Evolutionary conservation across 148 eudicot species (phyloP), one percentile per base, ranked within the genome.

Genomic region (Suaeda aralocaspica): DNA sequence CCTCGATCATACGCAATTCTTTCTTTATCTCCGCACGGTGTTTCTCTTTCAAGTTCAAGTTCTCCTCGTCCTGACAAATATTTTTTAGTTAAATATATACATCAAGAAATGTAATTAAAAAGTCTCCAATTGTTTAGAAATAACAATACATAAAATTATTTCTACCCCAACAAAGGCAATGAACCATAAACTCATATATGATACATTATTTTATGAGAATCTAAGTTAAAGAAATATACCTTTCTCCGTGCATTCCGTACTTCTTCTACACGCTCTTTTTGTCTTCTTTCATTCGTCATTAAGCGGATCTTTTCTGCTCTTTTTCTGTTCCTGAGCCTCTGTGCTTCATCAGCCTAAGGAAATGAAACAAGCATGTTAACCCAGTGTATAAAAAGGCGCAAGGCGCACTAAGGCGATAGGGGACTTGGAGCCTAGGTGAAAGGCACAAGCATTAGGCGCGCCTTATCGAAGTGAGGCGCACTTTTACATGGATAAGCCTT

Each of bases 221-320:
- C 22, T 33, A 63, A 25, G 15, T 19, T 46, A 64, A 49, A 71
- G 58, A 42, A 41, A 55, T 62, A 49, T 36, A 88, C 99, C 99
- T 87, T 88, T 81, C 85, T 89, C 63, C 86, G 83, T 58, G 82
- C 74, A 75, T 87, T 84, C 58, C 99, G 84, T 18, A 94, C 74
- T 80, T 94, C 99, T 69, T 94, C 97, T 29, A 94, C 64, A 36
- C 99, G 92, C 71, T 84, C 81, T 79, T 78, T 87, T 74, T 89
- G 97, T 70, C 97, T 89, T 81, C 86, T 94, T 82, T 89, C 96
- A 87, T 91, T 87, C 70, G 80, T 96, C 79, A 83, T 69, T 77
- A 89, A 52, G 46, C 99, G 97, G 86, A 83, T 79, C 44, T 68
- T 86, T 81, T 91, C 93, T 57, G 88, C 93, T 64, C 71, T 89